Percentiles rank a stretch among this genome's conserved stretches.
Conservation (phyloP, 306 rosid species). For the Vigna reflexopilosa region DNA sequence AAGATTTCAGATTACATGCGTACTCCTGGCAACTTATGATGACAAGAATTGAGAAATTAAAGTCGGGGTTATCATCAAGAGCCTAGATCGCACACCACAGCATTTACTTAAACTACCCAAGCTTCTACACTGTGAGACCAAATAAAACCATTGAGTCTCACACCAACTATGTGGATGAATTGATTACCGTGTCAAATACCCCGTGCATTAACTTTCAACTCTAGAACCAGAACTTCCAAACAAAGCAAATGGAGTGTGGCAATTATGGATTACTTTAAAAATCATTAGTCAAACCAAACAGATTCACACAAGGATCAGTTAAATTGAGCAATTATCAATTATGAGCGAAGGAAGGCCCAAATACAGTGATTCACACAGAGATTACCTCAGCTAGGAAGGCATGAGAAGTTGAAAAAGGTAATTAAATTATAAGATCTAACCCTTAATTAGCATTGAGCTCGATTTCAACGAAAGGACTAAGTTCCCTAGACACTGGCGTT, state of each 20-base stretch:
- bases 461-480: neutral
- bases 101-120: conserved; percentile 12
- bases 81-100: neutral
- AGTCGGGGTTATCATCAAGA: neutral
- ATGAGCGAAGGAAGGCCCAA: conserved; percentile 7
- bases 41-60: conserved; percentile 21
- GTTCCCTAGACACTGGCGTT: conserved; percentile 31
- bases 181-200: conserved; percentile 19
- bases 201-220: conserved; percentile 38
- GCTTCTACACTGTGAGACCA: conserved; percentile 15
- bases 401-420: conserved; percentile 39
- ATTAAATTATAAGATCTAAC: conserved; percentile 53
- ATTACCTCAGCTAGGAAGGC: conserved; percentile 41
- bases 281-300: conserved; percentile 28
- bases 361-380: conserved; percentile 14
- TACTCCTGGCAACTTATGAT: conserved; percentile 18
- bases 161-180: neutral
- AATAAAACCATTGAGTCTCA: conserved; percentile 32
- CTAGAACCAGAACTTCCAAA: conserved; percentile 34
- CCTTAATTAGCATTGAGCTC: conserved; percentile 45
- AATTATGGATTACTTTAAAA: neutral
- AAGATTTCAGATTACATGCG: conserved; percentile 16
- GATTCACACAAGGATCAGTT: conserved; percentile 14
- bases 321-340: conserved; percentile 35
- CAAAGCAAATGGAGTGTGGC: conserved; percentile 16